Evolutionary conservation across 176 grass and related monocot species (phyloP), one percentile per base, ranked within the genome.

Genomic region (Aegilops longissima): DNA sequence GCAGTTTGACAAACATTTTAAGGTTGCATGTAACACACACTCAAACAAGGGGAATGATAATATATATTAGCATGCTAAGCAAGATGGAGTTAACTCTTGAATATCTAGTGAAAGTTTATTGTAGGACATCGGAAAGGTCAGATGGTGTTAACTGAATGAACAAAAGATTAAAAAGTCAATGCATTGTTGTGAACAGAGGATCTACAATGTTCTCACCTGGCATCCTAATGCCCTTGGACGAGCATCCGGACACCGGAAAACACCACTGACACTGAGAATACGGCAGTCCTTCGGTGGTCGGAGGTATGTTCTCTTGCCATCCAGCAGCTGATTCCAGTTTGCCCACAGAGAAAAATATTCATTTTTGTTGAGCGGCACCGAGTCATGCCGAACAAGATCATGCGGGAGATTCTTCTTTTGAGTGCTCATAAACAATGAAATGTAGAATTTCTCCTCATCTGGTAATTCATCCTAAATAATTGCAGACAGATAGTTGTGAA

Each of bases 271-370:
- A 52, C 1, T n/a, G 40, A 31, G 64, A 21, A 31, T 10, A 67
- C 16, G 16, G 61, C 29, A 17, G 7, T 21, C 29, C 16, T 44
- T 81, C 44, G 4, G 39, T 6, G 79, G 18, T 38, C 56, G 77
- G 54, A 79, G 76, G 54, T 79, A 79, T 38, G 76, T 79, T 39
- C 54, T 79, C 21, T 38, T 39, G 31, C 54, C 54, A 79, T 33
- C 76, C 11, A 79, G 33, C 31, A 79, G 31, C 9, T 61, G 11
- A 12, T 33, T 21, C 76, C 76, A 79, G 5, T 79, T 35, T 61
- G 7, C 12, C 34, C 11, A 31, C 25, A 33, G 17, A 66, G 40
- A 66, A 31, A 81, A 49, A 49, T 21, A 81, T 6, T 31, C 2
- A 17, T 24, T 10, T 29, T 42, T 67, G 16, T 2, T n/a, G 62